A percentile compares a stretch with the other conserved stretches of the same genome.
These are phyloP conservation scores for Westerdykella aurantiaca DNA, from an alignment of 2,329 filamentous ascomycete species.

Conservation along the genomic window DNA sequence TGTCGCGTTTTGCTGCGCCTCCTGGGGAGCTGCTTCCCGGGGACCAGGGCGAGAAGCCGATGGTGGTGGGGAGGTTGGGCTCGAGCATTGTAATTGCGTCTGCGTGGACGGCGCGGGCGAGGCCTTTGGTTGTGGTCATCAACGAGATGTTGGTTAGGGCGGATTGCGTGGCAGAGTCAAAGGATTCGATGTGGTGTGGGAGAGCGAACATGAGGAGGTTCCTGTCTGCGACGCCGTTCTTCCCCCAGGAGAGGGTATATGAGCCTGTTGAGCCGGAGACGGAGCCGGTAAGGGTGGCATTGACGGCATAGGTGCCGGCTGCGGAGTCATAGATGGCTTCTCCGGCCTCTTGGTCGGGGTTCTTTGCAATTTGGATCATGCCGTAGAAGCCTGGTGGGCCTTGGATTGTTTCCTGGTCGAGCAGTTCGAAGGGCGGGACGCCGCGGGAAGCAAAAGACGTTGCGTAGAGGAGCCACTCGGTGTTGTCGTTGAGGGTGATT, in stretches of 20 bases:
- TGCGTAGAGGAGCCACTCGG: slow-evolving; percentile 74
- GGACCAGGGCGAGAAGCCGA: slow-evolving; percentile 78
- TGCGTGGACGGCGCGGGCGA: slow-evolving; percentile 59
- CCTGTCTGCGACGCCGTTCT: slow-evolving; percentile 55
- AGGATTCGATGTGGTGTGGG: slow-evolving; percentile 77
- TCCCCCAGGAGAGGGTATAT: slow-evolving; percentile 69
- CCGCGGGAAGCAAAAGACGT: slow-evolving; percentile 50
- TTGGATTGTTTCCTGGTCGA: slow-evolving; percentile 60
- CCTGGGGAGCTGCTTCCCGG: slow-evolving; percentile 34
- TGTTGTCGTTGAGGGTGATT: slow-evolving; percentile 63
- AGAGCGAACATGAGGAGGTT: slow-evolving; percentile 81
- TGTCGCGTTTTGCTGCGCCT: slow-evolving; percentile 31
- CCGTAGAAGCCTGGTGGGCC: slow-evolving; percentile 67
- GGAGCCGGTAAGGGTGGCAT: slow-evolving; percentile 49
- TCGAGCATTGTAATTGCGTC: slow-evolving; percentile 65
- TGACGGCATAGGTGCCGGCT: slow-evolving; percentile 68
- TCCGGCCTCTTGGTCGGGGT: slow-evolving; percentile 50
- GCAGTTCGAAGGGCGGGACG: slow-evolving; percentile 62
- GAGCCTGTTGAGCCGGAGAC: slow-evolving; percentile 48
- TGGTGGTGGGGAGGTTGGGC: slow-evolving; percentile 58
- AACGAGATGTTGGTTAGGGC: slow-evolving; percentile 53
- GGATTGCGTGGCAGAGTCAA: slow-evolving; percentile 54
- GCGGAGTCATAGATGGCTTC: slow-evolving; percentile 65
- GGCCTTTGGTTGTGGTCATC: slow-evolving; percentile 80
- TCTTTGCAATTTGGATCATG: slow-evolving; percentile 77